These are phyloP conservation scores for Emergomyces pasteurianus DNA, from an alignment of 2,329 filamentous ascomycete species.

Conservation along the genomic window DNA sequence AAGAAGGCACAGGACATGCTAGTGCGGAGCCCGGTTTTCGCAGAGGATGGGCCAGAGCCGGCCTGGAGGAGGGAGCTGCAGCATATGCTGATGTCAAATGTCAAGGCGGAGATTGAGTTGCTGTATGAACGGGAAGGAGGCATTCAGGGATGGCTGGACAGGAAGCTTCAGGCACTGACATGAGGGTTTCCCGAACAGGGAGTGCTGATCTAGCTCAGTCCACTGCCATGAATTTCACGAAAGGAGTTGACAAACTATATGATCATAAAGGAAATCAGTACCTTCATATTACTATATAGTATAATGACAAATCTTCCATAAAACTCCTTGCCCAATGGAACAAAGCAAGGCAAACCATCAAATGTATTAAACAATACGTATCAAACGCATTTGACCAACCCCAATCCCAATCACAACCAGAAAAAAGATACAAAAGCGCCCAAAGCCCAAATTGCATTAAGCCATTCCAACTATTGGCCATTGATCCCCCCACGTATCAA, in stretches of 20 bases:
- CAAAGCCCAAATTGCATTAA: background rate
- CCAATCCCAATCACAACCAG: background rate
- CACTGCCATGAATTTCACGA: background rate
- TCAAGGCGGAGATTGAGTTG: slow-evolving; percentile 52
- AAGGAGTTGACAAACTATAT: background rate
- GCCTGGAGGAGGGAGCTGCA: slow-evolving; percentile 44
- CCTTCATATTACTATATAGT: background rate
- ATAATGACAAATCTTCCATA: slow-evolving; percentile 1
- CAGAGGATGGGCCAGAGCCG: slow-evolving; percentile 32
- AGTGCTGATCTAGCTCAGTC: too few relatives aligned
- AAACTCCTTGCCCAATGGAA: background rate
- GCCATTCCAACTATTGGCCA: background rate
- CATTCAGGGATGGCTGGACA: slow-evolving; percentile 33
- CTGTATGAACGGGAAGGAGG: slow-evolving; percentile 34
- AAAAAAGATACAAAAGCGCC: background rate
- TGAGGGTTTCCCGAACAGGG: background rate
- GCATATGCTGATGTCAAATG: slow-evolving; percentile 48
- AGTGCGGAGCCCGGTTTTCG: slow-evolving; percentile 29
- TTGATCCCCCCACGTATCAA: background rate
- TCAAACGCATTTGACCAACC: background rate
- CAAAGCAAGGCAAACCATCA: background rate
- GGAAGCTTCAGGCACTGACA: slow-evolving; percentile 15
- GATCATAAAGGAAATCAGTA: background rate
- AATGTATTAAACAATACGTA: slow-evolving; percentile 9
- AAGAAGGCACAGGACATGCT: slow-evolving; percentile 45